Evolutionary conservation across 1,139 yeast species (phyloP), one percentile per base, ranked within the genome.

Genomic region (Kodamaea sp.): DNA sequence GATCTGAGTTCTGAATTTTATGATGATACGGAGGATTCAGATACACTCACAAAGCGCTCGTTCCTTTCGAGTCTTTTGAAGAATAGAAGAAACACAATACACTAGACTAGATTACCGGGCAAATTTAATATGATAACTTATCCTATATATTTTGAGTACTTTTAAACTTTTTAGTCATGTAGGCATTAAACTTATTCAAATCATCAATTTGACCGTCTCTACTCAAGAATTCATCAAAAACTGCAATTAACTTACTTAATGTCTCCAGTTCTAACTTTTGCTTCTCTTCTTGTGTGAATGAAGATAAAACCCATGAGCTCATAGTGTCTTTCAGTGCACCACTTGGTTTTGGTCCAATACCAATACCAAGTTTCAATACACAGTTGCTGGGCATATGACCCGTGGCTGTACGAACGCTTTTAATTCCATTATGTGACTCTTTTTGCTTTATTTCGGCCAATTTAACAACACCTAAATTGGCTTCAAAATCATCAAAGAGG

Each of bases 261-360:
- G 15, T 30, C 11, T 29, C 33, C 4, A 28, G 34, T 30, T 35
- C 44, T 38, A 44, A 31, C 24, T 30, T 31, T 29, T 28, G 23
- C 33, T 37, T 42, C 34, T 50, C 54, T 1, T 47, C 43, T 4
- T 32, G 42, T 23, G 44, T 54, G 42, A 66, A 63, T 8, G 44
- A 42, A 2, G 71, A 57, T 25, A 70, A 55, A 8, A 70, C 75
- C 75, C 75, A 70, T 9, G 54, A 40, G 3, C 66, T 63, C 68
- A 70, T 68, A 3, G 62, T 56, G 37, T 60, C 69, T 32, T 51
- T 55, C 10, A 61, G 48, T 1, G 72, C 65, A 42, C 50, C 58
- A 6, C 43, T 40, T 1, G 75, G 76, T 45, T 70, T 70, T 4
- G 76, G 76, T 0, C 76, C 76, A 24, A 70, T 67, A 0, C 75